Conservation (phyloP, 2,329 filamentous ascomycete genomes). For the Trichophyton simii region DNA sequence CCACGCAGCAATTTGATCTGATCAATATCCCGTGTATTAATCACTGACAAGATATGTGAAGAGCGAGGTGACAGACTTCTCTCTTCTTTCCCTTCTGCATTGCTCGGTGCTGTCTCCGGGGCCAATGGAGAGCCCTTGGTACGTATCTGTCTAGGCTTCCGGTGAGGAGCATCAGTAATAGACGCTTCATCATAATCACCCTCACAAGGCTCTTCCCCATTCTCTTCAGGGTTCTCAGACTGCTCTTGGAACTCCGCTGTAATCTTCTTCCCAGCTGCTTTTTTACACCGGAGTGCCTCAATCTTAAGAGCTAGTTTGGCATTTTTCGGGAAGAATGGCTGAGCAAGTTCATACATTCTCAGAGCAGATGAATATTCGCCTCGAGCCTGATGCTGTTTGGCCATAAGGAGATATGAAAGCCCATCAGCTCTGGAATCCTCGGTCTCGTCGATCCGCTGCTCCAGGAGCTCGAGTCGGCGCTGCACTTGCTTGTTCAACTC, state of each 20-base stretch:
- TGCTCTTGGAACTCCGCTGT: neutral
- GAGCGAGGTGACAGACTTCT: constrained; percentile 28
- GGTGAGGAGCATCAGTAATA: neutral
- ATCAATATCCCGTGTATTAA: constrained; percentile 35
- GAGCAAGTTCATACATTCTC: constrained; percentile 72
- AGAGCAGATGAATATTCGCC: constrained; percentile 69
- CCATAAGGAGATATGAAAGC: constrained; percentile 74
- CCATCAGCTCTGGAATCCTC: constrained; percentile 72
- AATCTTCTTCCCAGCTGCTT: neutral
- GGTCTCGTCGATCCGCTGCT: constrained; percentile 67
- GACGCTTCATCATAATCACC: neutral
- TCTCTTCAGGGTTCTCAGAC: neutral
- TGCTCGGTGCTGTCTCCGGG: constrained; percentile 10
- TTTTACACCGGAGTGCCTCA: constrained; percentile 13
- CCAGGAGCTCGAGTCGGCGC: constrained; percentile 66
- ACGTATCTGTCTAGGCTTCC: neutral
- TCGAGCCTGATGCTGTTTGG: constrained; percentile 74
- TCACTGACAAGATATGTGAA: constrained; percentile 31
- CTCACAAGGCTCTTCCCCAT: neutral
- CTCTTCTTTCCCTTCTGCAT: neutral
- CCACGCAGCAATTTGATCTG: constrained; percentile 37
- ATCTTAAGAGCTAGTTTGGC: constrained; percentile 55
- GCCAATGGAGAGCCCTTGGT: neutral
- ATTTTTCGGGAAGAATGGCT: constrained; percentile 77
- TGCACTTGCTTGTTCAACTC: constrained; percentile 67